Conservation (phyloP, 1,139 yeast genomes). For the Blastobotrys indianensis region DNA sequence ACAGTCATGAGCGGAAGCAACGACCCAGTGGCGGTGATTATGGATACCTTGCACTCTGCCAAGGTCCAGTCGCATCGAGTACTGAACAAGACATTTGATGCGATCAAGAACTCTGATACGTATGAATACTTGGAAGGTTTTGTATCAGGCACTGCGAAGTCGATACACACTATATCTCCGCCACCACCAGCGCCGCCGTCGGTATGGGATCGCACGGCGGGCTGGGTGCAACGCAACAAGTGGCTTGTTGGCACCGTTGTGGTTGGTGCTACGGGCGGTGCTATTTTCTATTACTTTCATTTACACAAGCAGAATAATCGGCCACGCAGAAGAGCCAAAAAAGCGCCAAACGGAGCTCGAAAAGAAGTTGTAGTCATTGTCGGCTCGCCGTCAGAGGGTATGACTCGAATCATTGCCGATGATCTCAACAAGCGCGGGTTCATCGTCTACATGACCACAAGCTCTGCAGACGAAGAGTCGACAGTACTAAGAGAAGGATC, state of each 20-base stretch:
- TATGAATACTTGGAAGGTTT: constrained; percentile 17
- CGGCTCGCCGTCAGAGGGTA: constrained; percentile 74
- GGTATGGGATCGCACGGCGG: constrained; percentile 19
- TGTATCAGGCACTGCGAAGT: constrained; percentile 12
- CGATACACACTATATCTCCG: constrained; percentile 11
- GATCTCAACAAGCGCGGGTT: constrained; percentile 77
- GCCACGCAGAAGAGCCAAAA: constrained; percentile 50
- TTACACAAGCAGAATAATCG: constrained; percentile 9
- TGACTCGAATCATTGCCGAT: constrained; percentile 61
- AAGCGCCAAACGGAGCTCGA: constrained; percentile 64
- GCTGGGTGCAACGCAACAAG: constrained; percentile 28
- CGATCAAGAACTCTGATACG: constrained; percentile 21
- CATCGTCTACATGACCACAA: constrained; percentile 68
- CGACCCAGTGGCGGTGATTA: constrained; percentile 26
- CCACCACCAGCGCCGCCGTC: constrained; percentile 29
- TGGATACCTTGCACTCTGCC: constrained; percentile 23
- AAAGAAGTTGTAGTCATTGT: constrained; percentile 66
- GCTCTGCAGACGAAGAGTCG: constrained; percentile 56
- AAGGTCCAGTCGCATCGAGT: constrained; percentile 23
- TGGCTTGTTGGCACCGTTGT: constrained; percentile 23
- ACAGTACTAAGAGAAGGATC: constrained; percentile 50
- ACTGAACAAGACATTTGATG: constrained; percentile 21
- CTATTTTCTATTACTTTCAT: constrained; percentile 19
- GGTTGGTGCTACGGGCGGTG: constrained; percentile 23
- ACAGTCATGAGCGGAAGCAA: constrained; percentile 5